Evolutionary conservation across 495 filamentous ascomycete genomes (phyloP), one percentile per base, ranked within the genome.

Genomic region (Aspergillus funiculosus): DNA sequence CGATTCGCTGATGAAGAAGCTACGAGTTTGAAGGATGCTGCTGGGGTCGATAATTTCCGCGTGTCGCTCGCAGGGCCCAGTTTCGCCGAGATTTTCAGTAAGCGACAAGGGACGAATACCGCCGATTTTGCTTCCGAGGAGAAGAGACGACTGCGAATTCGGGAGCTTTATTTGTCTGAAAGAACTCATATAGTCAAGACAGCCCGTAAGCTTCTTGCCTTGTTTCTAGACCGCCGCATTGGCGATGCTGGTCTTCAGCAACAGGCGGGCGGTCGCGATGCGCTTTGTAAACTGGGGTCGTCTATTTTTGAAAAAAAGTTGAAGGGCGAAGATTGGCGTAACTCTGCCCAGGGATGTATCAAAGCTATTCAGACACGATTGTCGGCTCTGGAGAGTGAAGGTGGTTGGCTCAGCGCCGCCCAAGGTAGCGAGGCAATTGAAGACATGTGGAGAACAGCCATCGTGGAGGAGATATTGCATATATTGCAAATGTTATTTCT

Each of bases 401-500:
- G 70, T 50, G 71, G 71, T 20, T 85, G 79, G 78, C 58, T 69
- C 39, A 57, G 61, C 18, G 53, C 63, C 6, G 63, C 75, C 42
- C 68, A 66, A 39, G 62, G 67, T 30, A 70, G 59, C 20, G 71
- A 75, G 10, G 72, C 78, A 29, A 57, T 80, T 18, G 78, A 83
- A 52, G 60, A 76, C 15, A 66, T 75, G 41, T 92, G 85, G 83
- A 62, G 67, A 11, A 76, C 75, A 36, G 78, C 71, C 10, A 67
- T 77, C 17, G 65, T 88, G 26, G 74, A 81, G 22, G 85, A 90
- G 57, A 73, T 82, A 14, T 67, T 83, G 26, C 83, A 89, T 56
- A 74, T 83, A 28, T 67, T 94, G 69, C 79, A 88, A 25, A 66
- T 88, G 8, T 60, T 89, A 30, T 87, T 94, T 46, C 72, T 85